phyloP scores from a whole-genome alignment of 768 basidiomycete genomes.

The Suillus hirtellus region DNA sequence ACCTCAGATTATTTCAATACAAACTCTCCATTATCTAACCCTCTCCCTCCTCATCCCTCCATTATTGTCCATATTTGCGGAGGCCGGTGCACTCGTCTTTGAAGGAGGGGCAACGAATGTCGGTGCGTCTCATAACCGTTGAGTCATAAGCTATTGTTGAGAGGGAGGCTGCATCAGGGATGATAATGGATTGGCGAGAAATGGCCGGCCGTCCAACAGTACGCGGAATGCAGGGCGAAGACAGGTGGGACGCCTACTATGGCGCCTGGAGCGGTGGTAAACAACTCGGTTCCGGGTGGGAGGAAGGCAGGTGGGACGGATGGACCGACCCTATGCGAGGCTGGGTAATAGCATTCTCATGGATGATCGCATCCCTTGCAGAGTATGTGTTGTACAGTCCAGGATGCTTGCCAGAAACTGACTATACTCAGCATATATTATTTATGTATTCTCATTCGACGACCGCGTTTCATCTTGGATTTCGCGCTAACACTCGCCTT shows the following conservation, averaged over 20 bases:
- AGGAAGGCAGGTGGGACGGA: conserved; percentile 60
- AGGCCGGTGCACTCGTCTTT: conserved; percentile 64
- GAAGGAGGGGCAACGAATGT: conserved; percentile 82
- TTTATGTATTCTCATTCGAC: conserved; percentile 83
- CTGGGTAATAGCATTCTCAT: conserved; percentile 88
- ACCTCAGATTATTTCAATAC: conserved; percentile 84
- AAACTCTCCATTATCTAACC: conserved; percentile 91
- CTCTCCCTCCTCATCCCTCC: conserved; percentile 83
- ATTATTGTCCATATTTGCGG: conserved; percentile 72
- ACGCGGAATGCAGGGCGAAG: conserved; percentile 60
- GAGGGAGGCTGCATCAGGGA: conserved; percentile 44
- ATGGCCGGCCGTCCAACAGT: conserved; percentile 86
- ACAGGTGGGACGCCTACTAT: conserved; percentile 63
- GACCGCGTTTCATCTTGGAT: conserved; percentile 93
- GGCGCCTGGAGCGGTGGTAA: conserved; percentile 83
- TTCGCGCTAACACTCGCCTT: conserved; percentile 89
- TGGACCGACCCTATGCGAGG: conserved; percentile 77
- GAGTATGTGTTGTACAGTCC: conserved; percentile 65
- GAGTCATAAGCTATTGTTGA: background rate
- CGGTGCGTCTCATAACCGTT: conserved; percentile 43
- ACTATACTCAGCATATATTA: conserved; percentile 58
- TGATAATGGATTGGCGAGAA: conserved; percentile 98
- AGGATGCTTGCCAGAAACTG: conserved; percentile 13
- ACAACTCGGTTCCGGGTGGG: conserved; percentile 60
- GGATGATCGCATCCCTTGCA: conserved; percentile 78